Evolutionary conservation across 352 stramenopile species (phyloP).

Genomic region (Phytopythium boreale): DNA sequence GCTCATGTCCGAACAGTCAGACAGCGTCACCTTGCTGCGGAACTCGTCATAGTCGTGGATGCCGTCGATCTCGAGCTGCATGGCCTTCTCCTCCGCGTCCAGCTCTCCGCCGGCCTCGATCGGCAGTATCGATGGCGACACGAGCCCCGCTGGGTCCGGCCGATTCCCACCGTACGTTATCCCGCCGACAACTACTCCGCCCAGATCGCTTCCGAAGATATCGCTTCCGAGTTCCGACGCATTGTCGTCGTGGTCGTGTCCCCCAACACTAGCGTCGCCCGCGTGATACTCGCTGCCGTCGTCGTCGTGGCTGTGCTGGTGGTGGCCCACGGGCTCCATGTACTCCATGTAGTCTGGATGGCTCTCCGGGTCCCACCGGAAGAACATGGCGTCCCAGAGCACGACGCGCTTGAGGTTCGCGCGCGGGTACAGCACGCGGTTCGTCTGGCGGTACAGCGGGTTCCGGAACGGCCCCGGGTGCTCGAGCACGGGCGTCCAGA

Average conservation of each 20-base stretch:
- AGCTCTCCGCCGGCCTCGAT: constrained; percentile 32
- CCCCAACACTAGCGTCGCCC: constrained; percentile 6
- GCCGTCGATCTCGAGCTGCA: constrained; percentile 74
- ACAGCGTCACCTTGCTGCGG: constrained; percentile 53
- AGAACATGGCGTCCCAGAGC: constrained; percentile 85
- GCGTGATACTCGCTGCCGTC: constrained; percentile 20
- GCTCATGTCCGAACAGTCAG: constrained; percentile 81
- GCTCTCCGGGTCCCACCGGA: constrained; percentile 82
- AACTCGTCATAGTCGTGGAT: constrained; percentile 84
- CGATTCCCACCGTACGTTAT: constrained; percentile 4
- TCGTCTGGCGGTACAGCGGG: constrained; percentile 69
- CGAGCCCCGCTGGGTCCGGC: background rate
- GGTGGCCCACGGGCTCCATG: constrained; percentile 57
- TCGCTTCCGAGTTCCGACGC: constrained; percentile 2
- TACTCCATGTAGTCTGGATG: constrained; percentile 87
- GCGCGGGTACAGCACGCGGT: constrained; percentile 78
- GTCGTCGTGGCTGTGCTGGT: constrained; percentile 25
- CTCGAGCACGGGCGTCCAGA: constrained; percentile 81
- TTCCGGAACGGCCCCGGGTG: constrained; percentile 66
- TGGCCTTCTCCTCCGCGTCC: constrained; percentile 59
- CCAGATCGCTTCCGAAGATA: background rate
- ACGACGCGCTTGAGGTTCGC: constrained; percentile 87
- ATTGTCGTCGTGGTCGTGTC: constrained; percentile 4
- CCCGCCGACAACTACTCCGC: constrained; percentile 1
- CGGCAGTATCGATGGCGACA: constrained; percentile 35